Base-by-base conservation (phyloP, 208 protist genomes). In the Acanthamoeba lenticulata region DNA sequence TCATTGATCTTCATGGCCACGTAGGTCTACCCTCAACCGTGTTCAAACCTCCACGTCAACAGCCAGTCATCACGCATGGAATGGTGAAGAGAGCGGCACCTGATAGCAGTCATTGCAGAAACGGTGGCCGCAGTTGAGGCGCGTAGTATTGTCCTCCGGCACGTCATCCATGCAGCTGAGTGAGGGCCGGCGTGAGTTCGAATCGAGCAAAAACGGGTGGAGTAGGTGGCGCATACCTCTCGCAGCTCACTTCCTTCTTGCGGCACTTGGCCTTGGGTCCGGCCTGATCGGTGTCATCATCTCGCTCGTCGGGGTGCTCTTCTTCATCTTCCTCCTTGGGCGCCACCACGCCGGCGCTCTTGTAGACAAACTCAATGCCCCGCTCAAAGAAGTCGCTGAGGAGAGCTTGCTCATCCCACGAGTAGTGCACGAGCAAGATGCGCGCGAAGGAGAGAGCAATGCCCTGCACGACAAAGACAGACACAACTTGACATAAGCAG, bases 51-150 rank as follows among this genome's bases (percentile, higher is more conserved):
- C 5, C 45, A 52, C 45, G 15, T 27, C 5, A 6, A 34, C 60
- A 69, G 6, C 5, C 60, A 69, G 52, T 21, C 11, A 60, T 60
- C 52, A 60, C 21, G 15, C 52, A 60, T 60, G 15, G 21, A 27
- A 11, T 27, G 52, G 11, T 60, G 11, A 21, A 27, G 29, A 11
- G 29, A 3, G 27, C 27, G 32, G 1, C 2, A 90, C 81, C 47
- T 90, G 49, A 24, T 65, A 90, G 27, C 81, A 90, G 29, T 90
- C 81, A 44, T 90, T 90, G 52, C 81, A 90, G 52, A 90, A 90
- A 5, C 81, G n/a, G 38, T 90, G 81, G 44, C 81, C 81, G n/a
- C 81, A 90, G 27, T 60, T 42, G 15, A 90, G 81, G 21, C 60
- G 32, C 19, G 81, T 90, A 17, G 81, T 90, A 27, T 90, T 90